Percentiles rank a stretch among this genome's conserved stretches.
Conservation (phyloP, 1,284 basidiomycete species). For the Fomes fomentarius region DNA sequence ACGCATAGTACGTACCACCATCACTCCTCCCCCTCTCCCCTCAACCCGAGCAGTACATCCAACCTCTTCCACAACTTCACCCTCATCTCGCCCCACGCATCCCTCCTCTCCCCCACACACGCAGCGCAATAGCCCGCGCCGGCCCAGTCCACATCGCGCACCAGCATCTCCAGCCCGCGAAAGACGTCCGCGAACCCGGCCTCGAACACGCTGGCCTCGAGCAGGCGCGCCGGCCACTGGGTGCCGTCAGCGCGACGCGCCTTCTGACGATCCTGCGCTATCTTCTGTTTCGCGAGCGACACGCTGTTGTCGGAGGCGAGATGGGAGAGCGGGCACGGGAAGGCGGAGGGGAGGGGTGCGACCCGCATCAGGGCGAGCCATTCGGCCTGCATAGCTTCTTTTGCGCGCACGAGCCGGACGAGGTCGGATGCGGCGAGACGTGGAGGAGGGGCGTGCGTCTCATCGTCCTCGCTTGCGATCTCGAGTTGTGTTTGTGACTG, state of each 20-base stretch:
- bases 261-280: too few relatives aligned
- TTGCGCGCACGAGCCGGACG: constrained; percentile 25
- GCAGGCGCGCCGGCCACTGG: constrained; percentile 29
- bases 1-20: too few relatives aligned
- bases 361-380: constrained; percentile 28
- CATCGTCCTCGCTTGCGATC: constrained; percentile 14
- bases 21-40: constrained; percentile 11
- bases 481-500: too few relatives aligned
- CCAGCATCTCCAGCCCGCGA: constrained; percentile 34
- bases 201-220: constrained; percentile 30
- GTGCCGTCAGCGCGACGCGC: too few relatives aligned
- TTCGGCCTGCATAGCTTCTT: constrained; percentile 25
- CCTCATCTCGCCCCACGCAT: constrained; percentile 27
- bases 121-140: constrained; percentile 34
- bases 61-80: constrained; percentile 34
- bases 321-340: constrained; percentile 26
- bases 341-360: constrained; percentile 24
- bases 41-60: constrained; percentile 34
- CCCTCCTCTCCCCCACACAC: constrained; percentile 30
- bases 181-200: constrained; percentile 37
- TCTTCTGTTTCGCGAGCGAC: not conserved
- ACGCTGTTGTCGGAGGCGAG: not conserved
- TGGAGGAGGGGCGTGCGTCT: constrained; percentile 8
- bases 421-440: constrained; percentile 24
- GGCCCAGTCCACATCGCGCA: constrained; percentile 34